Evolutionary conservation across 768 basidiomycete species (phyloP).

Genomic region (Mycena galopus): DNA sequence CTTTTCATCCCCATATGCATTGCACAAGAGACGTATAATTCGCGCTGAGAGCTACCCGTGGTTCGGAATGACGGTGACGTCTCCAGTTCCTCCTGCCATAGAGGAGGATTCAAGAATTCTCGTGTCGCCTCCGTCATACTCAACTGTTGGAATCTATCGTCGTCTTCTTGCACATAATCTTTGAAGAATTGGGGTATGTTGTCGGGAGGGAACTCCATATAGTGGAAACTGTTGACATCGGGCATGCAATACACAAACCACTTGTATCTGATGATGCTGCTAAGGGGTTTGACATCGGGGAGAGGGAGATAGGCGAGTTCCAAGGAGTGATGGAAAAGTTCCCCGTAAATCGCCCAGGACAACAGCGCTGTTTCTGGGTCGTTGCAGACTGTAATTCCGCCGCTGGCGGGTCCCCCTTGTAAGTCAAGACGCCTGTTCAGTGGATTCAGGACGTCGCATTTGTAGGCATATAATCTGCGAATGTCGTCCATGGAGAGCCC

Average conservation of each 20-base stretch:
- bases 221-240: slow-evolving; percentile 30
- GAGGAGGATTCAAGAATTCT: background rate
- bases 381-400: slow-evolving; percentile 16
- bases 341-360: slow-evolving; percentile 35
- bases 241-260: slow-evolving; percentile 37
- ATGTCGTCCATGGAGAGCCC: slow-evolving; percentile 34
- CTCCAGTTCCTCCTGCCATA: slow-evolving; percentile 15
- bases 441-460: slow-evolving; percentile 28
- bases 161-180: slow-evolving; percentile 11
- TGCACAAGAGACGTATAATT: background rate
- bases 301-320: slow-evolving; percentile 29
- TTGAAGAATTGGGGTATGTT: slow-evolving; percentile 21
- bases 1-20: slow-evolving; percentile 31
- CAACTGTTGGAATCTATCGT: slow-evolving; percentile 29
- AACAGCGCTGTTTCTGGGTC: slow-evolving; percentile 33
- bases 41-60: background rate
- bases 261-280: slow-evolving; percentile 32
- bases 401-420: slow-evolving; percentile 8
- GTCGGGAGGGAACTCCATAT: slow-evolving; percentile 13
- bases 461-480: slow-evolving; percentile 23
- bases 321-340: slow-evolving; percentile 33
- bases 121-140: slow-evolving; percentile 26
- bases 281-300: slow-evolving; percentile 22
- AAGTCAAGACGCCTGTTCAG: slow-evolving; percentile 27
- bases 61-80: background rate